Evolutionary conservation across 371 early-diverging fungal genomes (phyloP), one percentile per base, ranked within the genome.

Genomic region (Apophysomyces ossiformis): DNA sequence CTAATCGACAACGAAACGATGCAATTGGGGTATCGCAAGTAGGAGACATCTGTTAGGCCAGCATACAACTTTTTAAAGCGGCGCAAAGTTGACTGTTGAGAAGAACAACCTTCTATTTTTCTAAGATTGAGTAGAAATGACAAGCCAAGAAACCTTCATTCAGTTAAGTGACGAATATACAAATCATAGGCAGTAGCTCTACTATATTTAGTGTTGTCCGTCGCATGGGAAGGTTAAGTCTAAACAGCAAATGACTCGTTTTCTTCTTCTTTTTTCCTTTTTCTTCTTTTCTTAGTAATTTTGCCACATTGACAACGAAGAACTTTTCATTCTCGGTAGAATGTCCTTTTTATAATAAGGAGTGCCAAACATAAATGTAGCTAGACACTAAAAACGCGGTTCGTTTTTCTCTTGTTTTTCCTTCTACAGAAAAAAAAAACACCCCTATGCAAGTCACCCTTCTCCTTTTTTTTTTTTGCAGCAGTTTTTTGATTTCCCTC

Each of bases 381-480:
- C 7, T 18, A 9, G 26, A 50, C 32, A 18, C 16, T 50, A 16
- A 50, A 50, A 50, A 50, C 54, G 54, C 54, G 54, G 54, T 50
- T 26, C 32, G 32, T 26, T 26, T 26, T 50, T 50, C 50, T 18
- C 50, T 50, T 21, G 21, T 21, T 21, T 26, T 26, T 13, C 41
- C 41, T 41, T 26, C 54, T 50, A 50, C 54, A 50, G 54, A 50
- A 45, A 45, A 45, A 21, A 26, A 26, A 26, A 26, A 2, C 3
- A 16, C 54, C 54, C 54, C 54, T 50, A 50, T 50, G 54, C 54
- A 50, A 50, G 54, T 50, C 54, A 45, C 41, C 61, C 61, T 35
- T 18, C 41, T 44, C 26, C 46, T 35, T 62, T 62, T 63, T 62
- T 62, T 63, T 56, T 37, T 38, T 54, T 13, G 54, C 21, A 7